A percentile compares a stretch with the other conserved stretches of the same genome.
Evolutionary conservation across 768 basidiomycete genomes (phyloP).

Genomic region (Termitomyces sp.): DNA sequence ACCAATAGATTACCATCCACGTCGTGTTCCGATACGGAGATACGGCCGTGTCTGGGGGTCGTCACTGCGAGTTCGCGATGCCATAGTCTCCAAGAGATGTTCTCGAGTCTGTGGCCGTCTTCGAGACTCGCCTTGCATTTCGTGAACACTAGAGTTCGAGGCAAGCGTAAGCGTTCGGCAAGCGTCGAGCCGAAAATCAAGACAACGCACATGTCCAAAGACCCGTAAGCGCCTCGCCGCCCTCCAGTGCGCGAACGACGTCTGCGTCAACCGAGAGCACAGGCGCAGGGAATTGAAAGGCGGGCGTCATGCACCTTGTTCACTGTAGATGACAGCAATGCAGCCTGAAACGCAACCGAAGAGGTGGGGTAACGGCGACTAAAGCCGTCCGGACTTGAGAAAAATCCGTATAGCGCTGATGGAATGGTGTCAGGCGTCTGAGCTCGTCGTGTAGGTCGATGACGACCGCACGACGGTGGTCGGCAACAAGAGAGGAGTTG

Average conservation of each 20-base stretch:
- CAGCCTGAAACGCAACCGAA: constrained; percentile 4
- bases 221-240: constrained; percentile 56
- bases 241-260: constrained; percentile 62
- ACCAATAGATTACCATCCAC: constrained; percentile 5
- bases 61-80: constrained; percentile 49
- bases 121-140: constrained; percentile 76
- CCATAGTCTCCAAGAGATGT: constrained; percentile 86
- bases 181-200: background rate
- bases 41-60: background rate
- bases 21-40: constrained; percentile 16
- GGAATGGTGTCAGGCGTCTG: background rate
- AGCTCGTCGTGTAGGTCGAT: background rate
- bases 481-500: constrained; percentile 2
- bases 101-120: constrained; percentile 80
- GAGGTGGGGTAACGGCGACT: constrained; percentile 12
- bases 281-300: constrained; percentile 47
- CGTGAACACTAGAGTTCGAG: constrained; percentile 72
- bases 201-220: constrained; percentile 61
- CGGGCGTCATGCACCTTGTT: constrained; percentile 10
- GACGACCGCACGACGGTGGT: background rate
- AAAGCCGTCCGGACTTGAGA: background rate
- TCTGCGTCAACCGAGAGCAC: constrained; percentile 63
- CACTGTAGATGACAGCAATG: background rate
- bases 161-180: background rate
- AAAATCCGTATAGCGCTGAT: background rate